Conservation (phyloP, 495 filamentous ascomycete species). For the Bacidia gigantensis region DNA sequence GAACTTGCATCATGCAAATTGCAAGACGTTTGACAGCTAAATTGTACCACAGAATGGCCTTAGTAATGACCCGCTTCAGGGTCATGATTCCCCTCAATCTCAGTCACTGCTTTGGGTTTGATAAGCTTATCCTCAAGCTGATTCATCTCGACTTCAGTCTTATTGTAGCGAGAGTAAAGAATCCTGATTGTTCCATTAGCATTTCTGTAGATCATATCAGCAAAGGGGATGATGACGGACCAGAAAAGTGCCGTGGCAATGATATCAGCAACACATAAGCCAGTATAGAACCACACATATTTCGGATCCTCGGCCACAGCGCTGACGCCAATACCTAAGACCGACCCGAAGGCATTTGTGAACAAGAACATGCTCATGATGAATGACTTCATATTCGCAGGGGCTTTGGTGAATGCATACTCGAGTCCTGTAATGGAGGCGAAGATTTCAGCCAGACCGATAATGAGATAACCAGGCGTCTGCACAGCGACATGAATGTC, state of each 20-base stretch:
- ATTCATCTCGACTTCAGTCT: conserved; percentile 8
- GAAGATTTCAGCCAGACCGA: conserved; percentile 62
- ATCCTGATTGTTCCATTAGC: conserved; percentile 1
- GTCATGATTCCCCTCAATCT: background rate
- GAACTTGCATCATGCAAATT: no score
- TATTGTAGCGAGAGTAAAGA: conserved; percentile 5
- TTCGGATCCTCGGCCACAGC: conserved; percentile 30
- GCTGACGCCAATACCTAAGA: conserved; percentile 30
- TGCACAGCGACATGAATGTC: conserved; percentile 52
- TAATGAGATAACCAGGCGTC: conserved; percentile 47
- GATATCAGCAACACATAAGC: conserved; percentile 25
- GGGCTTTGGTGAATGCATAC: conserved; percentile 71
- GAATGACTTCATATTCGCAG: conserved; percentile 50
- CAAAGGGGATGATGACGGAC: background rate
- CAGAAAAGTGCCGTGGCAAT: conserved; percentile 33
- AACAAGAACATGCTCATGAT: conserved; percentile 27
- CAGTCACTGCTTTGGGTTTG: conserved; percentile 5
- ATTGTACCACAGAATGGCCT: no score
- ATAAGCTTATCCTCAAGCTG: conserved; percentile 1
- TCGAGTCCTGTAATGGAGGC: conserved; percentile 51
- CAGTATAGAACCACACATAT: conserved; percentile 14
- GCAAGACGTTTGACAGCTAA: no score
- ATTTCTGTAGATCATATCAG: background rate
- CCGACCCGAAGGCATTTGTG: conserved; percentile 27
- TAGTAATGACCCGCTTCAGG: no score